Percentiles rank a stretch among this genome's conserved stretches.
These are phyloP conservation scores for Saccharomycopsis fibuligera DNA, from an alignment of 805 yeast genomes.

Conservation along the genomic window DNA sequence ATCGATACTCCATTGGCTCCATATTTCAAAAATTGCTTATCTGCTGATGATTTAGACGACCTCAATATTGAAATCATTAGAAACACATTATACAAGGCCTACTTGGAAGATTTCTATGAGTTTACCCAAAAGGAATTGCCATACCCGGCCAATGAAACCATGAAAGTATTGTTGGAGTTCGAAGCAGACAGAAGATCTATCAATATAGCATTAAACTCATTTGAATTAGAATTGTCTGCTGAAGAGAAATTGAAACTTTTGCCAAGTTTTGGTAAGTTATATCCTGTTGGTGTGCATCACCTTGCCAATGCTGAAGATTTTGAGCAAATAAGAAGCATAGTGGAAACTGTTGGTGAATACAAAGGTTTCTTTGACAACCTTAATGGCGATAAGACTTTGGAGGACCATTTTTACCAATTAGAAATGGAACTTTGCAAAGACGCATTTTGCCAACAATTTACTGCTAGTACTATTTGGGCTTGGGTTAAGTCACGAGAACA, in stretches of 20 bases:
- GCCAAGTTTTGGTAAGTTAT: conserved; percentile 78
- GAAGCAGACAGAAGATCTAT: conserved; percentile 95
- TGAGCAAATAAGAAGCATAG: conserved; percentile 68
- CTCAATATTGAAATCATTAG: conserved; percentile 91
- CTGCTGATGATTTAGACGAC: conserved; percentile 84
- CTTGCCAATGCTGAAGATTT: conserved; percentile 76
- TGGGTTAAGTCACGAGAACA: conserved; percentile 96
- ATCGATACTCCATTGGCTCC: conserved; percentile 98
- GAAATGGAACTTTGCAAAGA: conserved; percentile 91
- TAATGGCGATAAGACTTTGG: conserved; percentile 53
- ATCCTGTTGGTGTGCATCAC: conserved; percentile 59
- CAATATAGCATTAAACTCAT: conserved; percentile 84
- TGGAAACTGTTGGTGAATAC: conserved; percentile 61
- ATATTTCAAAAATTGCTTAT: conserved; percentile 82
- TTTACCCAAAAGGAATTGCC: conserved; percentile 59
- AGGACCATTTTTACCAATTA: conserved; percentile 86
- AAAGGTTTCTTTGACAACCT: conserved; percentile 44
- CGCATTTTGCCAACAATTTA: conserved; percentile 95
- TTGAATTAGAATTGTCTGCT: conserved; percentile 71
- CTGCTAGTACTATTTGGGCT: conserved; percentile 87
- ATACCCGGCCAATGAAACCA: conserved; percentile 73
- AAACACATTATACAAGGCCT: conserved; percentile 87
- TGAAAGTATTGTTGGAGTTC: conserved; percentile 71
- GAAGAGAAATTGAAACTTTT: conserved; percentile 66
- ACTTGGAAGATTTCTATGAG: conserved; percentile 75